These are phyloP conservation scores for Saccharomycopsis guyanensis DNA, from an alignment of 805 yeast species.

Conservation along the genomic window DNA sequence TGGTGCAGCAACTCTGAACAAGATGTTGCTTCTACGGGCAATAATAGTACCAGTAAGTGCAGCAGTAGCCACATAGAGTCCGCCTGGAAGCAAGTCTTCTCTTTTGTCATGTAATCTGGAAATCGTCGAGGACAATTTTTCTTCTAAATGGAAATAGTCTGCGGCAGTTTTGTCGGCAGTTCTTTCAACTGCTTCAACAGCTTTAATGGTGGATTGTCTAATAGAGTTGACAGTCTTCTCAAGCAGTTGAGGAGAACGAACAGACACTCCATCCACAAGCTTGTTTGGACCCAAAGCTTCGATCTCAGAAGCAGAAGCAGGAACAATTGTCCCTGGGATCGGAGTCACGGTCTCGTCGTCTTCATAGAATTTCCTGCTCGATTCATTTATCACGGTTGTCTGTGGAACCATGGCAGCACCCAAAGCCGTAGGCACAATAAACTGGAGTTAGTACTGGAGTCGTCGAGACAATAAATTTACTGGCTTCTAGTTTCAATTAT, in stretches of 20 bases:
- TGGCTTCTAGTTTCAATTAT: too few species aligned
- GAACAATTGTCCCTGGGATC: conserved; percentile 42
- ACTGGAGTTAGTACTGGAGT: background rate
- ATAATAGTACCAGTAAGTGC: conserved; percentile 64
- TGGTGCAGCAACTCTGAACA: conserved; percentile 52
- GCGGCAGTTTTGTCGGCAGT: conserved; percentile 41
- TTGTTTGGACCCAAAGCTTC: conserved; percentile 40
- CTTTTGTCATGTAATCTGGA: conserved; percentile 53
- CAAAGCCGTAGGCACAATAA: background rate
- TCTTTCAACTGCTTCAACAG: conserved; percentile 29
- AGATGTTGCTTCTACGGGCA: conserved; percentile 57
- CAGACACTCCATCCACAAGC: conserved; percentile 47
- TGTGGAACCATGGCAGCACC: conserved; percentile 16
- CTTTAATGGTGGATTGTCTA: conserved; percentile 36
- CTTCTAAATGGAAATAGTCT: conserved; percentile 51
- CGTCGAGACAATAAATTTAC: too few species aligned
- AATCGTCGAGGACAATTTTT: conserved; percentile 53
- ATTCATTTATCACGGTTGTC: conserved; percentile 22
- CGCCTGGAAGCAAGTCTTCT: conserved; percentile 68
- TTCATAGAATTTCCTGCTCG: conserved; percentile 38
- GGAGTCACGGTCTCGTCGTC: conserved; percentile 41
- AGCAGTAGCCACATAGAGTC: conserved; percentile 61
- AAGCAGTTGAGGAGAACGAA: conserved; percentile 43
- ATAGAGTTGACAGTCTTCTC: conserved; percentile 41
- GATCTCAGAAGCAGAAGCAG: conserved; percentile 36